Percentiles rank a stretch among this genome's conserved stretches.
phyloP scores from a whole-genome alignment of 2,329 filamentous ascomycete genomes.

The Talaromyces sp. region DNA sequence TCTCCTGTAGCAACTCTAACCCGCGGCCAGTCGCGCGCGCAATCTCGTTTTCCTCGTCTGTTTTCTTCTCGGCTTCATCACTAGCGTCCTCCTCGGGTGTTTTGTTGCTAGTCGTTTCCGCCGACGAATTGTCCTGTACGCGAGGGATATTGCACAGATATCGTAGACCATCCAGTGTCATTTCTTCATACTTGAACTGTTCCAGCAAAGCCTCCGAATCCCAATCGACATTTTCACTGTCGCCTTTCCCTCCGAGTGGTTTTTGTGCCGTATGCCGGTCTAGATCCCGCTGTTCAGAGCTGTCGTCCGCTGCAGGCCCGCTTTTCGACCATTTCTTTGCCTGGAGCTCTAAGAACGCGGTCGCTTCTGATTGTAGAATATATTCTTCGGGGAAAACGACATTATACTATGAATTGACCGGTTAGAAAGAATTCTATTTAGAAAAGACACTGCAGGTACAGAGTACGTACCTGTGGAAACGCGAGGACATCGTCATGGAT shows the following conservation, averaged over 20 bases:
- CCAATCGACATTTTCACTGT: slow-evolving; percentile 31
- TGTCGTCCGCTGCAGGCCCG: background rate
- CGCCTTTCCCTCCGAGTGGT: slow-evolving; percentile 47
- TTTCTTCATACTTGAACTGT: slow-evolving; percentile 60
- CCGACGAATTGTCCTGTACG: slow-evolving; percentile 62
- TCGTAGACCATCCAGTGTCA: slow-evolving; percentile 64
- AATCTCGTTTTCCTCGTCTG: slow-evolving; percentile 76
- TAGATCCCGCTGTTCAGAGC: slow-evolving; percentile 8
- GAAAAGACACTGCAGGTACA: background rate
- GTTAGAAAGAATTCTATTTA: background rate
- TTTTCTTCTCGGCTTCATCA: slow-evolving; percentile 34
- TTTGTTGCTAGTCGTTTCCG: slow-evolving; percentile 48
- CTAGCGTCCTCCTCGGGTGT: slow-evolving; percentile 20
- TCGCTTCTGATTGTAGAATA: slow-evolving; percentile 66
- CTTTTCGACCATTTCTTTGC: slow-evolving; percentile 16
- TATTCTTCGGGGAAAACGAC: slow-evolving; percentile 70
- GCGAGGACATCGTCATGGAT: slow-evolving; percentile 84
- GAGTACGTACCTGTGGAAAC: slow-evolving; percentile 67
- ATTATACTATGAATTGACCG: slow-evolving; percentile 59
- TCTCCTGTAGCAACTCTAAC: slow-evolving; percentile 71
- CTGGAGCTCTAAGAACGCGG: slow-evolving; percentile 46
- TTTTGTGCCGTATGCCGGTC: slow-evolving; percentile 18
- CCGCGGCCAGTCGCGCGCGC: slow-evolving; percentile 71
- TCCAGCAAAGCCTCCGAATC: slow-evolving; percentile 6
- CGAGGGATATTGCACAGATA: slow-evolving; percentile 84